Conservation (phyloP, 371 early-diverging fungal species). For the Umbelopsis sp. region DNA sequence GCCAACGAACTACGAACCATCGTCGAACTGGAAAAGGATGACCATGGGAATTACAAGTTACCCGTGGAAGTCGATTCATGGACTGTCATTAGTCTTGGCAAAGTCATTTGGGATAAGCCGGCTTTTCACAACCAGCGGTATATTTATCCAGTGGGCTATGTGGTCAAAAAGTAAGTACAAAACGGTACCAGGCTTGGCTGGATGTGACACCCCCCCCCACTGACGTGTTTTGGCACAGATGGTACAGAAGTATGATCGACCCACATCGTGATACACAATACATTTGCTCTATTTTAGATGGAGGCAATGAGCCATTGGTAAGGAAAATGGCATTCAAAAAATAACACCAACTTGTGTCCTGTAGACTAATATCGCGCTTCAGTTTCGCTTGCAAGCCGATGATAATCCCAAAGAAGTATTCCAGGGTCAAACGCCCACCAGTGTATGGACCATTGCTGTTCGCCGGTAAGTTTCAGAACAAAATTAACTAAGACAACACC, state of each 20-base stretch:
- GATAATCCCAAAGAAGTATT: slow-evolving; percentile 43
- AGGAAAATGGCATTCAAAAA: slow-evolving; percentile 5
- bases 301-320: slow-evolving; percentile 73
- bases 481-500: too few species aligned
- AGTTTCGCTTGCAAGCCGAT: slow-evolving; percentile 42
- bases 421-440: slow-evolving; percentile 44
- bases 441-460: slow-evolving; percentile 56
- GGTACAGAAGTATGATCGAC: slow-evolving; percentile 76
- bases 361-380: too few species aligned
- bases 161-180: slow-evolving; percentile 52
- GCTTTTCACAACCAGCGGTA: slow-evolving; percentile 91
- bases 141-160: slow-evolving; percentile 92
- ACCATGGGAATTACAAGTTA: slow-evolving; percentile 71
- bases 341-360: too few species aligned
- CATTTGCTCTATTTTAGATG: slow-evolving; percentile 77
- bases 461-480: slow-evolving; percentile 29
- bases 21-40: slow-evolving; percentile 67
- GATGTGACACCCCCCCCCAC: slow-evolving; percentile 19
- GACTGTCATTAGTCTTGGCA: slow-evolving; percentile 77
- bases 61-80: slow-evolving; percentile 86
- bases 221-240: slow-evolving; percentile 30
- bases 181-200: not conserved
- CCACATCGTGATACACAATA: slow-evolving; percentile 66
- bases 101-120: slow-evolving; percentile 77
- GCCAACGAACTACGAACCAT: slow-evolving; percentile 38